These are phyloP conservation scores for Strobilomyces confusus DNA, from an alignment of 768 basidiomycete species.

Conservation along the genomic window DNA sequence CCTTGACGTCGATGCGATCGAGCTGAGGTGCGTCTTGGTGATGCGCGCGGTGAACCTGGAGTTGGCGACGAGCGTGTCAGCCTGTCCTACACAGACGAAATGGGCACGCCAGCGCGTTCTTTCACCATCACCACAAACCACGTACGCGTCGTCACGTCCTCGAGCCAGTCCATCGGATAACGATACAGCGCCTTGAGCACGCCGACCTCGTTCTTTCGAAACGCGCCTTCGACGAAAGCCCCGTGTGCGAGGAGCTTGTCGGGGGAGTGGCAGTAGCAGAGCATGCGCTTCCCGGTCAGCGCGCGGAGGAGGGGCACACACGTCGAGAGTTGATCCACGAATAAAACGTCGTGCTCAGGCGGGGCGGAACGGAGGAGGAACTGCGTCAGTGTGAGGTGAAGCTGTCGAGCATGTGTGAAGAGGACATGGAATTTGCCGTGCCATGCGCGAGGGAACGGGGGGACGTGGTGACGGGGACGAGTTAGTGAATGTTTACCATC, in stretches of 20 bases:
- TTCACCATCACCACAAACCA: conserved; percentile 27
- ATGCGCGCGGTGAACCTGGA: conserved; percentile 86
- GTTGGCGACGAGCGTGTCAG: conserved; percentile 89
- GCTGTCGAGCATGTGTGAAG: conserved; percentile 83
- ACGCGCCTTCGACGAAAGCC: conserved; percentile 51
- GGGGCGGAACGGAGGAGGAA: conserved; percentile 53
- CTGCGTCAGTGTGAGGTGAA: conserved; percentile 60
- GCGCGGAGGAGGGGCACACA: conserved; percentile 79
- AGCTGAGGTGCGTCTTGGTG: conserved; percentile 70
- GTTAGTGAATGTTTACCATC: too few relatives aligned
- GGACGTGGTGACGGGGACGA: conserved; percentile 65
- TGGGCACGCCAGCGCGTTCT: too few relatives aligned
- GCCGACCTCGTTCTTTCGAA: conserved; percentile 37
- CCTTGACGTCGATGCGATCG: conserved; percentile 74
- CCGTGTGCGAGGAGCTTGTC: conserved; percentile 87
- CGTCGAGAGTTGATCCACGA: conserved; percentile 94
- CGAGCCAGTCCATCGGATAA: conserved; percentile 83
- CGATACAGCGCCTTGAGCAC: conserved; percentile 77
- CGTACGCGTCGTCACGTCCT: conserved; percentile 84
- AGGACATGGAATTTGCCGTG: conserved; percentile 83
- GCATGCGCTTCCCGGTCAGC: conserved; percentile 69
- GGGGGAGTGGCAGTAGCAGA: conserved; percentile 98
- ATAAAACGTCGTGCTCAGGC: conserved; percentile 70
- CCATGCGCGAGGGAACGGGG: conserved; percentile 74
- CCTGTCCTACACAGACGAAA: conserved; percentile 61